Conservation (phyloP, 2,329 filamentous ascomycete species). For the Aspergillus versicolor region DNA sequence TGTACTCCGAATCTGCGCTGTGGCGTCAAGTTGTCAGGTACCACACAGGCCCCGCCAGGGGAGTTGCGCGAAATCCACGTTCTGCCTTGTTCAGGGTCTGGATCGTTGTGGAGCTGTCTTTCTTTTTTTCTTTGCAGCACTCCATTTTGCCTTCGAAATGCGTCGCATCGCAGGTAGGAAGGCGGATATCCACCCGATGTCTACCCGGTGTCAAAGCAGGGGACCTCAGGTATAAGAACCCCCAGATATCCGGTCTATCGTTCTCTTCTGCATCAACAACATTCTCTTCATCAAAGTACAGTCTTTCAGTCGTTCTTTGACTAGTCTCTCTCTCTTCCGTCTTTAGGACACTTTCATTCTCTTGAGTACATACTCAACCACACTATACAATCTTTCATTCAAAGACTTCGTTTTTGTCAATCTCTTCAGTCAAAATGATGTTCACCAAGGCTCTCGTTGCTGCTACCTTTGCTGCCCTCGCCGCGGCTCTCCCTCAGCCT, state of each 20-base stretch:
- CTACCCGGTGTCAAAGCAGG: neutral
- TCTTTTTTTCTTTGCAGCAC: neutral
- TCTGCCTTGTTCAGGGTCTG: constrained; percentile 2
- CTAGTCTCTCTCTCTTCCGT: constrained; percentile 18
- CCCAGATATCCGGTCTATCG: neutral
- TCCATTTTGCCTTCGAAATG: constrained; percentile 10
- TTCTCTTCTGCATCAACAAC: constrained; percentile 18
- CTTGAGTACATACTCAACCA: constrained; percentile 5
- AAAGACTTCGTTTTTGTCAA: constrained; percentile 5
- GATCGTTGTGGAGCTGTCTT: constrained; percentile 7
- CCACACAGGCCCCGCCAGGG: constrained; percentile 8
- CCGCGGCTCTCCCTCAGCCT: constrained; percentile 22
- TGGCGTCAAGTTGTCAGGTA: constrained; percentile 10
- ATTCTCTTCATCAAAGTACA: constrained; percentile 17
- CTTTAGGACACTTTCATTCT: constrained; percentile 10
- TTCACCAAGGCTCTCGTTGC: constrained; percentile 16
- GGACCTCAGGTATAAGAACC: constrained; percentile 11
- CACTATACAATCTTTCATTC: constrained; percentile 4
- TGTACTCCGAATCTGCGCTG: neutral
- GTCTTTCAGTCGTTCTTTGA: constrained; percentile 17
- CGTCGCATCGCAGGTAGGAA: neutral
- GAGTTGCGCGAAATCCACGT: neutral
- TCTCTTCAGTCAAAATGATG: constrained; percentile 18
- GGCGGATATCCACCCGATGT: neutral
- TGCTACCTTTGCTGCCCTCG: constrained; percentile 15